Percentiles rank a stretch among this genome's conserved stretches.
phyloP scores from a whole-genome alignment of 2,329 filamentous ascomycete genomes.

The Helotiales sp. region DNA sequence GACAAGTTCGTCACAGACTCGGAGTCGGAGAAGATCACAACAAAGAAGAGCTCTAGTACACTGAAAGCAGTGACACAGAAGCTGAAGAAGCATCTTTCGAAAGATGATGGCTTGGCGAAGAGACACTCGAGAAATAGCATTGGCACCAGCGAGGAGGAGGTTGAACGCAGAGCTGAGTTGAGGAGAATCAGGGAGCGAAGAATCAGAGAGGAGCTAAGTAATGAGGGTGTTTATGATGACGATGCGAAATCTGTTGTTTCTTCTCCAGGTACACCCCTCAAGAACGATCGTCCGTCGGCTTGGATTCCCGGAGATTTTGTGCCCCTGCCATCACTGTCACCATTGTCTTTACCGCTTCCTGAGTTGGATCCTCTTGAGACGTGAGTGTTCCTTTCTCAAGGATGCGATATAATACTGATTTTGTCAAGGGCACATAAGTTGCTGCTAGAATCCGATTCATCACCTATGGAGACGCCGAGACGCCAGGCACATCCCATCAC shows the following conservation, averaged over 20 bases:
- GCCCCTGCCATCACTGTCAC: slow-evolving; percentile 19
- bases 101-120: slow-evolving; percentile 47
- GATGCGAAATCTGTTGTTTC: slow-evolving; percentile 41
- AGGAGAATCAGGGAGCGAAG: slow-evolving; percentile 59
- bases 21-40: slow-evolving; percentile 50
- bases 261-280: slow-evolving; percentile 16
- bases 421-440: slow-evolving; percentile 1
- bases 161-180: slow-evolving; percentile 60
- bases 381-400: not conserved
- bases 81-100: slow-evolving; percentile 49
- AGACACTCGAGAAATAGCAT: slow-evolving; percentile 49
- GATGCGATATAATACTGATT: not conserved
- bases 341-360: slow-evolving; percentile 17
- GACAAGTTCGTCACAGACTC: slow-evolving; percentile 30
- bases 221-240: slow-evolving; percentile 49
- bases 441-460: slow-evolving; percentile 5
- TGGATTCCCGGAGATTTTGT: slow-evolving; percentile 26
- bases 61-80: slow-evolving; percentile 52
- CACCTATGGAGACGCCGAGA: not conserved
- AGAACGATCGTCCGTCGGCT: slow-evolving; percentile 12
- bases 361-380: slow-evolving; percentile 4
- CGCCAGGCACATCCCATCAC: slow-evolving; percentile 14
- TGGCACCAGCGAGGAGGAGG: slow-evolving; percentile 56
- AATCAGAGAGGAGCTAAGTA: slow-evolving; percentile 62
- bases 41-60: slow-evolving; percentile 46